Evolutionary conservation across 805 yeast species (phyloP).

Genomic region (Kodamaea jinghongensis): DNA sequence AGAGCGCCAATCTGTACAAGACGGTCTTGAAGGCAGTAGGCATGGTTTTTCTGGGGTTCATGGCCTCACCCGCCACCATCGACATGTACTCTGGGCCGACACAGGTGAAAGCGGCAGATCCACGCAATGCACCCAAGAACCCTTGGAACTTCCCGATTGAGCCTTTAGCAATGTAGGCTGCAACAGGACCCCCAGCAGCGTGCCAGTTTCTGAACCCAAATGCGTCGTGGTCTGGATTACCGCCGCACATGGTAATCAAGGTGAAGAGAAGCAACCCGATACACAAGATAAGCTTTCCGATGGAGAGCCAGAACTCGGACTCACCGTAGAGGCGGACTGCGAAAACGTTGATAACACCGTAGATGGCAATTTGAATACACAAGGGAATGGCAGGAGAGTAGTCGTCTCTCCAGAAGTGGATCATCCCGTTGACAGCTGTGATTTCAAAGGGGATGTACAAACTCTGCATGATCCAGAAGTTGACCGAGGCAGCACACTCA

Average conservation of each 20-base stretch:
- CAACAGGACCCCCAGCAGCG: constrained; percentile 41
- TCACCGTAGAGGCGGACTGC: constrained; percentile 37
- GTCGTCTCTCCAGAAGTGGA: constrained; percentile 40
- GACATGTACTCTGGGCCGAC: constrained; percentile 53
- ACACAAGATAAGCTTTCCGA: constrained; percentile 30
- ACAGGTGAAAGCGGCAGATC: constrained; percentile 28
- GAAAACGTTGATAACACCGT: constrained; percentile 28
- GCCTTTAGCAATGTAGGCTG: constrained; percentile 48
- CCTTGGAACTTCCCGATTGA: constrained; percentile 43
- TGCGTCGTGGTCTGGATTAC: constrained; percentile 46
- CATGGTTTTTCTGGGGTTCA: constrained; percentile 56
- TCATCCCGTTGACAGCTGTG: constrained; percentile 41
- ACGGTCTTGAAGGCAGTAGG: constrained; percentile 63
- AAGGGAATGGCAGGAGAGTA: constrained; percentile 33
- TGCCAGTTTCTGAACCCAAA: constrained; percentile 47
- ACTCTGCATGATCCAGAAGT: constrained; percentile 42
- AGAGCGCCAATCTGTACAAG: constrained; percentile 48
- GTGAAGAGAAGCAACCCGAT: constrained; percentile 34
- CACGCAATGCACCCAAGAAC: constrained; percentile 23
- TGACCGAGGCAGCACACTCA: constrained; percentile 35
- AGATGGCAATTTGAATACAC: constrained; percentile 41
- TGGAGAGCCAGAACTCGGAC: constrained; percentile 36
- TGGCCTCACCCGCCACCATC: constrained; percentile 55
- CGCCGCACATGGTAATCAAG: constrained; percentile 38
- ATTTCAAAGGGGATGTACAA: constrained; percentile 44